Conservation (phyloP, 208 protist genomes). For the Angomonas deanei region DNA sequence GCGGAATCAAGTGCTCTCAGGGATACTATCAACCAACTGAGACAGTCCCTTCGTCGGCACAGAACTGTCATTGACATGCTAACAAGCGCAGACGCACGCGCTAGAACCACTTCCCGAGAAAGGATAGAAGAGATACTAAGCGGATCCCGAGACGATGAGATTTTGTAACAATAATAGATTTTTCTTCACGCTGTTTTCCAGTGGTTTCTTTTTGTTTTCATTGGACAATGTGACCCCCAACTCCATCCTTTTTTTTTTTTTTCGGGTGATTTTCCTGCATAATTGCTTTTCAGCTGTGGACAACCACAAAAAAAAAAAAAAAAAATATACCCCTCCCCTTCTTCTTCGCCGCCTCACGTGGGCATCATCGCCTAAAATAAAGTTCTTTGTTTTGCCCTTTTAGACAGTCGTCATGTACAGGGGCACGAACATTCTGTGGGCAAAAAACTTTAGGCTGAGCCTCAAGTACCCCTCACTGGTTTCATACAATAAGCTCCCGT, state of each 20-base stretch:
- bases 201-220: background rate
- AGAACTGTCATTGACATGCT: conserved; percentile 48
- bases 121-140: conserved; percentile 33
- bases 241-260: conserved; percentile 2
- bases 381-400: conserved; percentile 2
- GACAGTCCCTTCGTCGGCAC: conserved; percentile 32
- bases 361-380: too few relatives aligned
- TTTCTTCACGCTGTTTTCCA: background rate
- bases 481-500: conserved; percentile 88
- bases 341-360: too few relatives aligned
- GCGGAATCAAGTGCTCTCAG: conserved; percentile 22
- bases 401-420: conserved; percentile 27
- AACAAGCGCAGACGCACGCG: conserved; percentile 10
- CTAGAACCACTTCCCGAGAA: background rate
- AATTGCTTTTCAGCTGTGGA: background rate
- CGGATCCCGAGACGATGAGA: conserved; percentile 15
- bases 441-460: conserved; percentile 51
- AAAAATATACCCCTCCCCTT: too few relatives aligned
- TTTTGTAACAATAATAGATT: background rate
- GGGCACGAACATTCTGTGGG: conserved; percentile 14
- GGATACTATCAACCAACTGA: conserved; percentile 30
- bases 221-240: background rate
- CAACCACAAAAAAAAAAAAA: background rate
- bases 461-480: conserved; percentile 84
- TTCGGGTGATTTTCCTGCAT: background rate